Evolutionary conservation across 2,329 filamentous ascomycete genomes (phyloP).

Genomic region (Stromatinia cepivora): DNA sequence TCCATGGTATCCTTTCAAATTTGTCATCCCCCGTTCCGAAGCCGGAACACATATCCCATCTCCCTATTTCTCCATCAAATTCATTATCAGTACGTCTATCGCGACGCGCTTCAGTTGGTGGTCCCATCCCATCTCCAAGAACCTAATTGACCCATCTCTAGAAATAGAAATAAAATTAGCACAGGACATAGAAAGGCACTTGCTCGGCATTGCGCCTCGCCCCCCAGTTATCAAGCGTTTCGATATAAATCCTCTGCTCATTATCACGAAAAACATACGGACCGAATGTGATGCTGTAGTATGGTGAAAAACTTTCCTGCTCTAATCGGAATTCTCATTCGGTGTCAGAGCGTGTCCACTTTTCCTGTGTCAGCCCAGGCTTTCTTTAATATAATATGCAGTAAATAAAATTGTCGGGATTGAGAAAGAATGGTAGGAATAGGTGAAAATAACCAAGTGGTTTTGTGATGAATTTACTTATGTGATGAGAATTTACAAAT

Average conservation of each 20-base stretch:
- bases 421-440: not conserved
- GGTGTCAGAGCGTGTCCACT: not conserved
- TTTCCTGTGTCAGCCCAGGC: not conserved
- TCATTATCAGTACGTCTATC: not conserved
- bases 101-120: not conserved
- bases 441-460: not conserved
- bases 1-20: not conserved
- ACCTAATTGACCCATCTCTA: not conserved
- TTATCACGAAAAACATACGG: not conserved
- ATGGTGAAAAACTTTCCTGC: not conserved
- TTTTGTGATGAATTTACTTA: not conserved
- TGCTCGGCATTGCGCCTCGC: slow-evolving; percentile 6
- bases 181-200: not conserved
- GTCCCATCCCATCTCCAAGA: not conserved
- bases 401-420: no score
- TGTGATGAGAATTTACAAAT: not conserved
- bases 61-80: not conserved
- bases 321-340: not conserved
- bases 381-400: not conserved
- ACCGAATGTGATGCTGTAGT: not conserved
- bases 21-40: not conserved
- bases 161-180: slow-evolving; percentile 5
- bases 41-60: not conserved
- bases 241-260: not conserved
- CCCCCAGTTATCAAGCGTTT: not conserved